Percentiles rank a stretch among this genome's conserved stretches.
Conservation (phyloP, 1,284 basidiomycete species). For the Ganoderma boninense region DNA sequence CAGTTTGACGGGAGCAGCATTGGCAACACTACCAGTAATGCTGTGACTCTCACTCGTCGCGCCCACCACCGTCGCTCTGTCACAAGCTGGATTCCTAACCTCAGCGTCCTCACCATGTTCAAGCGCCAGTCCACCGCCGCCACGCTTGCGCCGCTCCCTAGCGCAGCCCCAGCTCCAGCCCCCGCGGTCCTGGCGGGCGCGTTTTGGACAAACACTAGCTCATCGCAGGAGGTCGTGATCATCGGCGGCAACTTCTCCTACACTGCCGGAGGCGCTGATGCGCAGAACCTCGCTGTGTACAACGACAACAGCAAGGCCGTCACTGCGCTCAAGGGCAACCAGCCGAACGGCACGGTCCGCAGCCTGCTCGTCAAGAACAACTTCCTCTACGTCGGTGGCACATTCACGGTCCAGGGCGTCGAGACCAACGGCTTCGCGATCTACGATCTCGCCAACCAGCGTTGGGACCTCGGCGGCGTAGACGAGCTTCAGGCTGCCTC, state of each 20-base stretch:
- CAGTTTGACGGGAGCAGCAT: slow-evolving; percentile 53
- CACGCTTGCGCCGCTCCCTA: slow-evolving; percentile 59
- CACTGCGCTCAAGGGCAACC: slow-evolving; percentile 66
- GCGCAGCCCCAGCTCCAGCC: slow-evolving; percentile 62
- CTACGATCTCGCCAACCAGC: slow-evolving; percentile 73
- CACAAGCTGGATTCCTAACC: slow-evolving; percentile 58
- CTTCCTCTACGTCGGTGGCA: slow-evolving; percentile 82
- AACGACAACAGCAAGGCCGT: slow-evolving; percentile 60
- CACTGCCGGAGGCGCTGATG: slow-evolving; percentile 47
- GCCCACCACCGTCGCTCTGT: slow-evolving; percentile 46
- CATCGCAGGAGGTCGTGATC: slow-evolving; percentile 72
- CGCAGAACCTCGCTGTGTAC: slow-evolving; percentile 80
- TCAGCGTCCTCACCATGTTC: slow-evolving; percentile 58
- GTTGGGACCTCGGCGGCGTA: slow-evolving; percentile 67
- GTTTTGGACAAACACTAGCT: slow-evolving; percentile 89
- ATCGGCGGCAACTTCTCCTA: slow-evolving; percentile 93
- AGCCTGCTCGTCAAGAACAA: slow-evolving; percentile 73
- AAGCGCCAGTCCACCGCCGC: slow-evolving; percentile 53
- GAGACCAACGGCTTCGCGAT: slow-evolving; percentile 74
- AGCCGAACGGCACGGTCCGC: slow-evolving; percentile 77
- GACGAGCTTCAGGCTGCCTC: slow-evolving; percentile 64
- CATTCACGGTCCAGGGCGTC: slow-evolving; percentile 68
- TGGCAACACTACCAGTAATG: slow-evolving; percentile 27
- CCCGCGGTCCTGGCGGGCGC: slow-evolving; percentile 88
- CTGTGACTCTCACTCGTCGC: slow-evolving; percentile 47